Conservation (phyloP, 345 rosid species). For the Eucalyptus victrix region DNA sequence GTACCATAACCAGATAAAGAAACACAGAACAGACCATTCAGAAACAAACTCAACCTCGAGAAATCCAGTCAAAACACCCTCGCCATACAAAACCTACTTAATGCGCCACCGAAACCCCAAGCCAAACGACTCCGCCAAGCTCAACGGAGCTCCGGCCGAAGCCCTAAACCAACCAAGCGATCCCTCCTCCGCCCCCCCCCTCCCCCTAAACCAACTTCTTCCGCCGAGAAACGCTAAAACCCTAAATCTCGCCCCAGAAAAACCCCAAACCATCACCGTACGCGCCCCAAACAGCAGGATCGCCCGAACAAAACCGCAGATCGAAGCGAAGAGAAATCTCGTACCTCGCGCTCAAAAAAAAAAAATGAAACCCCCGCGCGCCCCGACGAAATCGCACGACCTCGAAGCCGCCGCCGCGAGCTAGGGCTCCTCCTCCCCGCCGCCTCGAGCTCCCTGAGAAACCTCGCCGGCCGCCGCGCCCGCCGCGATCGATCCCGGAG, state of each 20-base stretch:
- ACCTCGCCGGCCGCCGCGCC: neutral
- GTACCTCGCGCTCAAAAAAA: neutral
- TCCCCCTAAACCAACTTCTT: neutral
- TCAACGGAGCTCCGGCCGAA: neutral
- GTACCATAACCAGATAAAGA: neutral
- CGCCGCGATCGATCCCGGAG: neutral
- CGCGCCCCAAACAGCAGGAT: neutral
- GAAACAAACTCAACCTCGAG: neutral
- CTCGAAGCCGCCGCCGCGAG: neutral
- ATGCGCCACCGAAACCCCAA: neutral
- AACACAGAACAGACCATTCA: neutral
- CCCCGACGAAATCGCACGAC: neutral
- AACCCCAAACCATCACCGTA: neutral
- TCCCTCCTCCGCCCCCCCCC: neutral
- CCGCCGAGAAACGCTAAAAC: neutral
- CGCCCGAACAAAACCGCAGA: neutral
- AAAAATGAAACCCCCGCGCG: neutral
- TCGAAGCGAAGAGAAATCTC: neutral
- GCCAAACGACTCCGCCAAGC: neutral
- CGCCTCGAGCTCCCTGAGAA: neutral
- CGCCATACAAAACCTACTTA: neutral
- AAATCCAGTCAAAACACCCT: neutral
- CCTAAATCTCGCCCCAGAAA: neutral
- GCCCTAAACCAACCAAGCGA: neutral
- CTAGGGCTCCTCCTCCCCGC: slow-evolving; percentile 14